Base-by-base conservation (phyloP, 148 eudicot species). In the Rhododendron ovatum region DNA sequence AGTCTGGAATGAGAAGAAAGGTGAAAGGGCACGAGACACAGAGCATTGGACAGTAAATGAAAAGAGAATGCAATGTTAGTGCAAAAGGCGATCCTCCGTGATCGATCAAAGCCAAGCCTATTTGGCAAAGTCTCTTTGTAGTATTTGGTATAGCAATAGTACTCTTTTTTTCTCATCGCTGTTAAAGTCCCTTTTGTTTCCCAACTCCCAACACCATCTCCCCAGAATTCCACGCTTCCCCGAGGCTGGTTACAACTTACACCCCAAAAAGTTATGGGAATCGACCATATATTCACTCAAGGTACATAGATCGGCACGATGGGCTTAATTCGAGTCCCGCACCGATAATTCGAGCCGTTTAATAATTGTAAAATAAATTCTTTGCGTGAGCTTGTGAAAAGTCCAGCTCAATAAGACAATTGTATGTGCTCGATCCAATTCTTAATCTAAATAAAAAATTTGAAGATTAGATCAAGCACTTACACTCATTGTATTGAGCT, bases 1-100 rank as follows among this genome's bases (percentile, higher is more conserved):
- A 37, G 79, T 75, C 39, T 39, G 79, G 79, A 75, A 75, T 75
- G 79, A 75, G 79, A 75, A 75, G 79, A 75, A 75, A 35, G 48
- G 48, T 75, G 79, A 75, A 75, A 75, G 79, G 50, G 79, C 79
- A 75, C 79, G 79, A 75, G 48, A 75, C 79, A 75, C 24, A 75
- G 11, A 39, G 79, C 48, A 39, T 4, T 75, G 24, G 47, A 75
- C 48, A 75, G 39, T 39, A 75, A 75, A 75, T 75, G 79, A 39
- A 75, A 33, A 75, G 79, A 39, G 79, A 75, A 18, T 35, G 48
- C 79, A 39, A 3, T 75, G 79, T 75, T 75, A 75, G 79, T 75
- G 79, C 79, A 75, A 75, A 75, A 75, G 79, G n/a, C 0, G 79
- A 75, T 37, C 78, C 78, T 75, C 76, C 30, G 76, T 71, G 39